Evolutionary conservation across 2,329 filamentous ascomycete genomes (phyloP).

Genomic region (Talaromyces sp.): DNA sequence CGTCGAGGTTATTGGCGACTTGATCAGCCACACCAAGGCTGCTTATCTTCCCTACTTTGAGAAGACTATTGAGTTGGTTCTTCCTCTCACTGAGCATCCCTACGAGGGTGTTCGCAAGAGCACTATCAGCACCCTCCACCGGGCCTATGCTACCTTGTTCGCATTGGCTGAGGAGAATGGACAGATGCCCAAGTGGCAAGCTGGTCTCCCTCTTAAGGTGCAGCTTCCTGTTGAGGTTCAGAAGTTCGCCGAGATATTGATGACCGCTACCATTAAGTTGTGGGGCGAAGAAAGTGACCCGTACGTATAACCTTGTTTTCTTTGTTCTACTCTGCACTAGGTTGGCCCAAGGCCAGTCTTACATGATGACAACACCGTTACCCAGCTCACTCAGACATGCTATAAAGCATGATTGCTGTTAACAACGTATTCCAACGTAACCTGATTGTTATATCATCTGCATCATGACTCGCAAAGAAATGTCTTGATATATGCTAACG

Average conservation of each 20-base stretch:
- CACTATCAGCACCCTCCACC: conserved; percentile 86
- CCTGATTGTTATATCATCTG: conserved; percentile 29
- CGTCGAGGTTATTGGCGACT: conserved; percentile 88
- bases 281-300: conserved; percentile 91
- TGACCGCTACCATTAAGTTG: conserved; percentile 76
- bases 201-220: conserved; percentile 78
- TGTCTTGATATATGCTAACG: conserved; percentile 8
- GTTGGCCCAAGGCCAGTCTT: conserved; percentile 20
- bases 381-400: conserved; percentile 99
- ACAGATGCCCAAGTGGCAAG: conserved; percentile 76
- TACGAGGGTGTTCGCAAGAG: conserved; percentile 95
- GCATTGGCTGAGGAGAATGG: conserved; percentile 78
- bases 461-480: not conserved
- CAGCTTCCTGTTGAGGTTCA: conserved; percentile 74
- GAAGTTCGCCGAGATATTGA: conserved; percentile 81
- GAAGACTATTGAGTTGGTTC: conserved; percentile 76
- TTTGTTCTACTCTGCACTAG: conserved; percentile 6
- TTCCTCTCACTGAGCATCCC: conserved; percentile 77
- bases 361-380: conserved; percentile 90
- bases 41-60: conserved; percentile 82
- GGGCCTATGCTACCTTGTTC: conserved; percentile 88
- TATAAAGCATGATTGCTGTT: conserved; percentile 74
- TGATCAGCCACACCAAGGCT: conserved; percentile 80
- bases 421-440: conserved; percentile 63
- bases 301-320: conserved; percentile 59